Evolutionary conservation across 345 rosid species (phyloP), one percentile per base, ranked within the genome.

Genomic region (Erodium maritimum): DNA sequence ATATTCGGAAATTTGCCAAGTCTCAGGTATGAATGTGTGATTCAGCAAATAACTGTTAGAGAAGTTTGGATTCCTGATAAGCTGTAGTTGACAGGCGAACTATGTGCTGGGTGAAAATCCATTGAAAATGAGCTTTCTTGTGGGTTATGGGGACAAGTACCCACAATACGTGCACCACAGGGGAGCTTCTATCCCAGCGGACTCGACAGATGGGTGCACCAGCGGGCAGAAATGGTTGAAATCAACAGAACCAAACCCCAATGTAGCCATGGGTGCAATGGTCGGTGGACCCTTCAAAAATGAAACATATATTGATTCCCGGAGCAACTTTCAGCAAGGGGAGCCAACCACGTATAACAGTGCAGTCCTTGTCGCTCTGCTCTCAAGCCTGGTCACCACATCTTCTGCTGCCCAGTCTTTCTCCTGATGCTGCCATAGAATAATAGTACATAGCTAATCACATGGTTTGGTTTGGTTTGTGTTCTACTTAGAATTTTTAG

Each of bases 321-420:
- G 99, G 66, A 82, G 81, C 79, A 87, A 85, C 78, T 71, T 88
- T 17, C 77, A 58, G 90, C 99, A 90, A 74, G 84, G 64, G 0
- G 99, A 94, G 56, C 99, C 97, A 19, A 82, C 77, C 72, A 90
- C 95, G 12, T 94, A 94, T 54, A 94, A 94, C 78, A 75, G 88
- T 64, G 99, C 99, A 0, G 61, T 84, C 1, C 69, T 90, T 34
- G 95, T 94, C 63, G 97, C 95, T 69, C 87, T 94, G 23, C 85
- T 94, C 53, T 85, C 99, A 17, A 77, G 97, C 69, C 73, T 94
- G 52, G 91, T 90, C 45, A 87, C 99, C 68, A 90, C 91, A 21
- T 94, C 99, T 21, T 90, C 99, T 11, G 81, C 68, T 12, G 72
- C 75, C 58, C 75, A 77, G 22, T 85, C 99, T 58, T 73, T 85